phyloP scores from a whole-genome alignment of 805 yeast genomes.

The Blastobotrys mokoenaii region DNA sequence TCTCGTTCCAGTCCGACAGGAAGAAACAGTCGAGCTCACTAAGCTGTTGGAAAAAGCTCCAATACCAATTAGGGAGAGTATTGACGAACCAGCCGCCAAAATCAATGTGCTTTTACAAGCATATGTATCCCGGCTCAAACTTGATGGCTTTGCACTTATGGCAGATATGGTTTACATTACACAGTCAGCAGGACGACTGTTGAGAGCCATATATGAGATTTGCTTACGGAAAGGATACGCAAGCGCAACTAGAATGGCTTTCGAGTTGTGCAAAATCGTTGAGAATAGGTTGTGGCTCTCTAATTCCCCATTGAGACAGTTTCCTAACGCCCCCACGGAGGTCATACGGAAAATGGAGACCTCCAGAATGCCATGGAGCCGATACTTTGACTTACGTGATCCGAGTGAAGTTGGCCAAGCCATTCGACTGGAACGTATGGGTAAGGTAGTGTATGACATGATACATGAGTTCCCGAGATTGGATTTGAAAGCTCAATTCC shows the following conservation, averaged over 20 bases:
- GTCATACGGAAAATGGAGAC: constrained; percentile 68
- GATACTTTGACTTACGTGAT: constrained; percentile 56
- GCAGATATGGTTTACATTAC: constrained; percentile 90
- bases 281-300: constrained; percentile 79
- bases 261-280: constrained; percentile 70
- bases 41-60: constrained; percentile 71
- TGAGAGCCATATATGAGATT: constrained; percentile 80
- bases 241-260: constrained; percentile 42
- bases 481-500: constrained; percentile 48
- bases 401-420: constrained; percentile 80
- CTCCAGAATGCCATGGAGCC: constrained; percentile 74
- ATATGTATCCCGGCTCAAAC: constrained; percentile 63
- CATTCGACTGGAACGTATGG: constrained; percentile 59
- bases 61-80: constrained; percentile 69
- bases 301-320: constrained; percentile 81
- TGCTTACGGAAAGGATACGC: constrained; percentile 68
- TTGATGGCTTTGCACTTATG: constrained; percentile 85
- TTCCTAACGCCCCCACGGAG: constrained; percentile 59
- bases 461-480: constrained; percentile 69
- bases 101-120: constrained; percentile 75
- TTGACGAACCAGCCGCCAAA: constrained; percentile 68
- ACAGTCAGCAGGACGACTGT: constrained; percentile 84
- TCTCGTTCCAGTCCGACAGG: constrained; percentile 75
- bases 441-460: constrained; percentile 43
- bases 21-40: constrained; percentile 67